Conservation (phyloP, 345 rosid species). For the Turnera subulata region DNA sequence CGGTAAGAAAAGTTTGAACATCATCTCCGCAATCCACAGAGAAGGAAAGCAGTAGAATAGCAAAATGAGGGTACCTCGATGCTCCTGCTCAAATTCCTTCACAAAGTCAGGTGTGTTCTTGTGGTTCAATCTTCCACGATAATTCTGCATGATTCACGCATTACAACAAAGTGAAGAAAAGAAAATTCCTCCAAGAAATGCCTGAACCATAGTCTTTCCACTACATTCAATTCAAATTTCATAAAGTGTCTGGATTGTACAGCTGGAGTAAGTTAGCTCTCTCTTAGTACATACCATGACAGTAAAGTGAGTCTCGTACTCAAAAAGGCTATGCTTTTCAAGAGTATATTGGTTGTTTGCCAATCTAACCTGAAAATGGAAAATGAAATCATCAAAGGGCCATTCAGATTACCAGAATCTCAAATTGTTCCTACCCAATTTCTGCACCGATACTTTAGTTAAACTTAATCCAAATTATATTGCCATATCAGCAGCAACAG, state of each 20-base stretch:
- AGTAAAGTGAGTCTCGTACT: conserved; percentile 95
- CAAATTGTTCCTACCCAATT: too few species aligned
- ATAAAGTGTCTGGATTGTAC: neutral
- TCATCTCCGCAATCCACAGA: neutral
- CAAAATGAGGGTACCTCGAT: conserved; percentile 47
- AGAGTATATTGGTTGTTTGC: conserved; percentile 82
- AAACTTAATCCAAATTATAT: conserved; percentile 3
- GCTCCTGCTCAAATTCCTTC: conserved; percentile 75
- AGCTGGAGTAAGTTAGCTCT: neutral
- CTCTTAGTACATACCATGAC: conserved; percentile 67
- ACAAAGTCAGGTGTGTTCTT: conserved; percentile 78
- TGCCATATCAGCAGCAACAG: neutral
- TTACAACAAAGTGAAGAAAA: neutral
- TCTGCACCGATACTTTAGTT: too few species aligned
- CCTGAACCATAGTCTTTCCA: neutral
- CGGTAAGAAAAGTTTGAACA: too few species aligned
- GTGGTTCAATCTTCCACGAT: conserved; percentile 73
- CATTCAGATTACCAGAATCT: too few species aligned
- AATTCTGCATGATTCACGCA: conserved; percentile 56
- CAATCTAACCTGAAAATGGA: conserved; percentile 66
- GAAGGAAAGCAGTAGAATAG: conserved; percentile 6
- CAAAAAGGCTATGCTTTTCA: conserved; percentile 71
- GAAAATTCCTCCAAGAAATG: conserved; percentile 5
- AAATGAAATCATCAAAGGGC: neutral
- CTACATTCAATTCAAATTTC: neutral